Percentiles rank a stretch among this genome's conserved stretches.
These are phyloP conservation scores for Bothriochloa decipiens DNA, from an alignment of 176 grass and related monocot genomes.

Conservation along the genomic window DNA sequence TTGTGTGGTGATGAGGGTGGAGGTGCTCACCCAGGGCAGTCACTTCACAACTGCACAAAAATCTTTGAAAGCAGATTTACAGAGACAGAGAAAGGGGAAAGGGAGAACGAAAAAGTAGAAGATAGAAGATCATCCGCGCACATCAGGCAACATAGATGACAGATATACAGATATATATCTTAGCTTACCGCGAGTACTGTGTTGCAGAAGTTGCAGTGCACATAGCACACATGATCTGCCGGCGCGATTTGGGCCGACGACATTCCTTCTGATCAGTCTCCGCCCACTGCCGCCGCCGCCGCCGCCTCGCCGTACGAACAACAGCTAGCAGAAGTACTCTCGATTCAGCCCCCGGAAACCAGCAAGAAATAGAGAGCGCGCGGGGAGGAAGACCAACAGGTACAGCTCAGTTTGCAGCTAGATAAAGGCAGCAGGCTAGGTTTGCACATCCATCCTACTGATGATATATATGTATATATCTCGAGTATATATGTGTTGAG, in stretches of 20 bases:
- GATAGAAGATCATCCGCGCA: conserved; percentile 7
- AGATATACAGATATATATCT: background rate
- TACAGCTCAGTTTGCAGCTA: conserved; percentile 27
- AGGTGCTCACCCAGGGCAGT: background rate
- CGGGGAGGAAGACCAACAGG: conserved; percentile 29
- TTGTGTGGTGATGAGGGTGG: background rate
- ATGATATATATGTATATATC: conserved; percentile 44
- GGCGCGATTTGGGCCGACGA: conserved; percentile 60
- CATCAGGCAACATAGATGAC: conserved; percentile 17
- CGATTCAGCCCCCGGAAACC: conserved; percentile 1
- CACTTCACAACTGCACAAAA: conserved; percentile 8
- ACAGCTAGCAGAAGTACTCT: conserved; percentile 5
- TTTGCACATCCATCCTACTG: conserved; percentile 42
- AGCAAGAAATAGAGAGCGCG: conserved; percentile 24
- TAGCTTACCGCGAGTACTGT: conserved; percentile 85
- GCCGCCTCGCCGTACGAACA: conserved; percentile 16
- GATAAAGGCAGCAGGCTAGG: conserved; percentile 28
- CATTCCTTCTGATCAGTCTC: conserved; percentile 49
- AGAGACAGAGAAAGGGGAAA: conserved; percentile 8
- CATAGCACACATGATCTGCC: conserved; percentile 80
- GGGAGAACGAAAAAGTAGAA: conserved; percentile 19
- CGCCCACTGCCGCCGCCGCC: background rate
- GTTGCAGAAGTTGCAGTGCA: conserved; percentile 97
- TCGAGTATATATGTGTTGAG: conserved; percentile 35
- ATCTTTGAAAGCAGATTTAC: conserved; percentile 30